Evolutionary conservation across 2,329 filamentous ascomycete species (phyloP).

Genomic region (Stachybotrys echinatus): DNA sequence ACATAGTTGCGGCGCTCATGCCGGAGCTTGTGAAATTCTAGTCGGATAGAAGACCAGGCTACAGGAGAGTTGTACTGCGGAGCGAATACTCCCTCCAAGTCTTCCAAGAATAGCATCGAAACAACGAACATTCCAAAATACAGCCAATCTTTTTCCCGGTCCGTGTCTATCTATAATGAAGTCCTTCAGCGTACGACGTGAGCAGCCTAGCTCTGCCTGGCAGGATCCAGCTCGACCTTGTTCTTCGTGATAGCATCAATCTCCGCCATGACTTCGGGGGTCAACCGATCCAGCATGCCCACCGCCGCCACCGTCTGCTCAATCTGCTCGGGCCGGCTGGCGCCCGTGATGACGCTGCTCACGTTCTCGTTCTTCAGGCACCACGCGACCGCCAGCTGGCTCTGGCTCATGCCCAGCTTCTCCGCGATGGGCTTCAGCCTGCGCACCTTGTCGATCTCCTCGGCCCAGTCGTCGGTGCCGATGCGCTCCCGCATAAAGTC

Average conservation of each 20-base stretch:
- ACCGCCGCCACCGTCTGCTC: constrained; percentile 54
- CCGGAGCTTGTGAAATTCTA: too few species aligned
- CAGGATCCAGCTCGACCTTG: too few species aligned
- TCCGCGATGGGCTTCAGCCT: constrained; percentile 59
- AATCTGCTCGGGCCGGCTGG: constrained; percentile 52
- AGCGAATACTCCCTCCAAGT: too few species aligned
- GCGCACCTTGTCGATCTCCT: constrained; percentile 53
- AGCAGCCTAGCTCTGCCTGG: too few species aligned
- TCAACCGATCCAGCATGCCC: constrained; percentile 48
- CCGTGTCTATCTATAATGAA: too few species aligned
- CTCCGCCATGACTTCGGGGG: constrained; percentile 51
- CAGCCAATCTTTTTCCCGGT: too few species aligned
- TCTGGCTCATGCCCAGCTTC: constrained; percentile 53
- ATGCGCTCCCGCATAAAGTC: constrained; percentile 46
- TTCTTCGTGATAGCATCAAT: constrained; percentile 56
- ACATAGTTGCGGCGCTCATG: too few species aligned
- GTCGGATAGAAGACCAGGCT: too few species aligned
- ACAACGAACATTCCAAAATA: too few species aligned
- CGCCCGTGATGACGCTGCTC: constrained; percentile 56
- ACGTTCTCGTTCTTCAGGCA: constrained; percentile 57
- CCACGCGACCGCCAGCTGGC: constrained; percentile 55
- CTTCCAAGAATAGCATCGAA: too few species aligned
- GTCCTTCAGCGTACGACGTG: too few species aligned
- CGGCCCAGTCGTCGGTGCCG: constrained; percentile 47
- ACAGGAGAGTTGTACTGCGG: too few species aligned